Evolutionary conservation across 306 rosid genomes (phyloP), one percentile per base, ranked within the genome.

Genomic region (Luffa aegyptiaca): DNA sequence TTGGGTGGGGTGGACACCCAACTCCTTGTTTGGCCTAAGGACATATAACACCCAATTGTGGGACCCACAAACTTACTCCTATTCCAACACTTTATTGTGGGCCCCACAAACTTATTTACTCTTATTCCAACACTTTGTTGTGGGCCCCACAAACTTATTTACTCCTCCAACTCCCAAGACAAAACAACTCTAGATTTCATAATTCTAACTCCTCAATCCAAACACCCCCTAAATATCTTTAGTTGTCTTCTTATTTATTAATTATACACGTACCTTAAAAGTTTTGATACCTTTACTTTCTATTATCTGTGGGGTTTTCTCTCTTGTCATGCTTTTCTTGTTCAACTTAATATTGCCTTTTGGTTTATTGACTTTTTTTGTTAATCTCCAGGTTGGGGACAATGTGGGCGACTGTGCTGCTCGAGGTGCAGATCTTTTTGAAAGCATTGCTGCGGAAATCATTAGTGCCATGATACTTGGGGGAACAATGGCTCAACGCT

Each of bases 401-500:
- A 95, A 95, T 86, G 98, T 95, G 61, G 98, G 98, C 14, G 98
- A 95, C 82, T 95, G 98, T 86, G 97, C 98, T 4, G 98, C 98
- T 70, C 88, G 98, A 86, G 98, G 98, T 87, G 98, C 98, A 69
- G 98, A 95, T 90, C 98, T 95, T 66, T 95, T 95, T 86, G 98
- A 95, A 89, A 95, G 98, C 85, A 95, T 95, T 48, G 97, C 98
- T 4, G 98, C 98, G 69, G 98, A 95, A 87, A 95, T 95, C 85
- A 93, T 93, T 75, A 95, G 98, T 87, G 98, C 98, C 73, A 95
- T 95, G 98, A 95, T 95, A 82, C 97, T 95, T 74, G 98, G 98
- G 53, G 97, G 91, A 89, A 88, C 98, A 72, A 92, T 95, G 98
- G 98, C 98, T 52, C 85, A 88, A 41, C 92, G 90, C 46, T 95